Percentiles rank a stretch among this genome's conserved stretches.
phyloP scores from a whole-genome alignment of 2,329 filamentous ascomycete species.

The Trichophyton verrucosum region DNA sequence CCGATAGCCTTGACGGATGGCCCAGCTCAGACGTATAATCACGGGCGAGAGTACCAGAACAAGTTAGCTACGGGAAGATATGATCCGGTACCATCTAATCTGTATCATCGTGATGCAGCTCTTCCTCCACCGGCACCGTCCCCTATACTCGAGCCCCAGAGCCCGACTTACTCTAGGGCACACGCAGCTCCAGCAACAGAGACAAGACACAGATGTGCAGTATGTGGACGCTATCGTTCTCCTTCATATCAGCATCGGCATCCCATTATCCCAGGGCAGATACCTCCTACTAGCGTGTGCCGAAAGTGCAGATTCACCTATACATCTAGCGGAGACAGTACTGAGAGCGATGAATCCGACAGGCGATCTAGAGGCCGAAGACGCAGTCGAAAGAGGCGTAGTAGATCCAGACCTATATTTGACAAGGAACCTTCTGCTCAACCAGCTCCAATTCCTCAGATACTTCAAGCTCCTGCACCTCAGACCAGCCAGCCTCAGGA shows the following conservation, averaged over 20 bases:
- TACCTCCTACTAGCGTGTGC: constrained; percentile 5
- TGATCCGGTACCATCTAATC: neutral
- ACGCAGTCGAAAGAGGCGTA: neutral
- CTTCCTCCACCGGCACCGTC: neutral
- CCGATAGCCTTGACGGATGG: neutral
- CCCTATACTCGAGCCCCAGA: neutral
- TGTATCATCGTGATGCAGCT: neutral
- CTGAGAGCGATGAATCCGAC: neutral
- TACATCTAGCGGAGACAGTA: constrained; percentile 9
- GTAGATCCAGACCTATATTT: neutral
- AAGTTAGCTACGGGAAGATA: neutral
- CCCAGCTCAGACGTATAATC: neutral
- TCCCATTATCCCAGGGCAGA: constrained; percentile 4
- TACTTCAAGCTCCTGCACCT: neutral
- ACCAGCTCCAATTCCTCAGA: neutral
- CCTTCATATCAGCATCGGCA: constrained; percentile 9
- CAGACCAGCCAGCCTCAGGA: neutral
- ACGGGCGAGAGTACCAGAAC: neutral
- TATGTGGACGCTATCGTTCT: constrained; percentile 11
- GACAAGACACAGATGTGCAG: constrained; percentile 8
- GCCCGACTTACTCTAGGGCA: neutral
- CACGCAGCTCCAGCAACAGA: neutral
- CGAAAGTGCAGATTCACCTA: constrained; percentile 7
- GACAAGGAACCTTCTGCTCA: neutral
- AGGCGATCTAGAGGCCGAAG: neutral